Base-by-base conservation (phyloP, 1,284 basidiomycete genomes). In the Sanghuangporus weigelae region DNA sequence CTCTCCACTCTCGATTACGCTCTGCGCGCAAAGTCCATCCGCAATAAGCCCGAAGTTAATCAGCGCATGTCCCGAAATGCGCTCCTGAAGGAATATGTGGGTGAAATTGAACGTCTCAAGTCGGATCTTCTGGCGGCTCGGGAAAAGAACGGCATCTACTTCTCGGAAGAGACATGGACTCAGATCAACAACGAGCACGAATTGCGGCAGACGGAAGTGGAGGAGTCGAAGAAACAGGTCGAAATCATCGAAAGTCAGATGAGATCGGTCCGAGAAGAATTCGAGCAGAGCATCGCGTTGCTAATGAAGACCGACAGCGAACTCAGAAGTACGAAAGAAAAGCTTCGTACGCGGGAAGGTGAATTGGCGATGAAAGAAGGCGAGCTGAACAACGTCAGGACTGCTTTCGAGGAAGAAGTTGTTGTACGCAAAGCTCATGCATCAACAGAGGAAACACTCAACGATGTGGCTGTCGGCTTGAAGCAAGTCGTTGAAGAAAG, bases 1-100 rank as follows among this genome's bases (percentile, higher is more conserved):
- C 84, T 98, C 21, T 98, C 96, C 0, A 99, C 97, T 0, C 89
- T 99, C 51, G 96, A 99, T 75, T 99, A 99, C 71, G 97, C 97
- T 16, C 84, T 95, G 48, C 90, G 94, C 46, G 97, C 97, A 39
- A 98, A 97, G 74, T 94, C 93, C 12, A 99, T 99, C 73, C 86
- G 89, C 60, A 99, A 99, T 77, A 90, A 93, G 69, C 97, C 97
- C 1, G 96, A 99, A 75, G 78, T 98, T 58, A 99, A 99, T 74
- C 92, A 94, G 69, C 90, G 95, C 62, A 92, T 98, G 84, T 95
- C 93, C 6, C 90, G 95, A 42, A 93, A 95, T 63, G 89, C 93
- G 0, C 83, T 99, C 40, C 80, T 99, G 60, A 95, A 95, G 73
- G 96, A 99, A 74, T 98, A 98, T 72, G 84, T 98, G 40, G 85